Percentiles rank a stretch among this genome's conserved stretches.
Evolutionary conservation across 768 basidiomycete species (phyloP).

Genomic region (Leccinum barrowsii): DNA sequence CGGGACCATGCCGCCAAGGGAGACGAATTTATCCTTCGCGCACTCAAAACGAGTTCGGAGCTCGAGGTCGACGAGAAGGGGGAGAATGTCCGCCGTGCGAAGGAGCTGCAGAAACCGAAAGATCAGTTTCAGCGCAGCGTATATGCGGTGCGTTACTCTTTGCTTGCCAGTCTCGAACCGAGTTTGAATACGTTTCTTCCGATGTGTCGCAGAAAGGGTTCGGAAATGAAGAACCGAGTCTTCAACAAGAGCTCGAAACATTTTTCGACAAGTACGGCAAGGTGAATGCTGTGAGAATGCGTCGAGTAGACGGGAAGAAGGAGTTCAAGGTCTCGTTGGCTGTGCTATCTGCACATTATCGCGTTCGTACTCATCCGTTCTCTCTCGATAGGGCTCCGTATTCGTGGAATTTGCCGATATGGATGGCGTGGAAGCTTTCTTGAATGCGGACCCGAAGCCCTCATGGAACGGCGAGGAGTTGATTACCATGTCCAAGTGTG

Average conservation of each 20-base stretch:
- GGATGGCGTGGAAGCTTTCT: constrained; percentile 65
- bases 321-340: constrained; percentile 74
- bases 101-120: constrained; percentile 74
- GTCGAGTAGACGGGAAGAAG: constrained; percentile 73
- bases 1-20: constrained; percentile 61
- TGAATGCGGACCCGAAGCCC: constrained; percentile 79
- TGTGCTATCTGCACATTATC: not conserved
- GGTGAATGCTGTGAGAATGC: constrained; percentile 83
- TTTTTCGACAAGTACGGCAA: constrained; percentile 78
- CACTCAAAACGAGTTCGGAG: constrained; percentile 49
- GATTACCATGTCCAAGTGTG: constrained; percentile 84
- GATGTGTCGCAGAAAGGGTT: constrained; percentile 77
- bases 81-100: constrained; percentile 68
- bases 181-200: not conserved
- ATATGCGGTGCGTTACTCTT: constrained; percentile 71
- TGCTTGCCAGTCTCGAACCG: not conserved
- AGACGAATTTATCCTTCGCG: constrained; percentile 63
- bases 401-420: constrained; percentile 85
- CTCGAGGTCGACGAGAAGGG: constrained; percentile 76
- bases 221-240: constrained; percentile 55
- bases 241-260: constrained; percentile 72
- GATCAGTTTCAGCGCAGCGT: constrained; percentile 79
- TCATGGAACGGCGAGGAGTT: constrained; percentile 74
- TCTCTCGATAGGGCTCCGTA: constrained; percentile 70
- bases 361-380: not conserved